phyloP scores from a whole-genome alignment of 2,329 filamentous ascomycete genomes.

The Falciphora oryzae region DNA sequence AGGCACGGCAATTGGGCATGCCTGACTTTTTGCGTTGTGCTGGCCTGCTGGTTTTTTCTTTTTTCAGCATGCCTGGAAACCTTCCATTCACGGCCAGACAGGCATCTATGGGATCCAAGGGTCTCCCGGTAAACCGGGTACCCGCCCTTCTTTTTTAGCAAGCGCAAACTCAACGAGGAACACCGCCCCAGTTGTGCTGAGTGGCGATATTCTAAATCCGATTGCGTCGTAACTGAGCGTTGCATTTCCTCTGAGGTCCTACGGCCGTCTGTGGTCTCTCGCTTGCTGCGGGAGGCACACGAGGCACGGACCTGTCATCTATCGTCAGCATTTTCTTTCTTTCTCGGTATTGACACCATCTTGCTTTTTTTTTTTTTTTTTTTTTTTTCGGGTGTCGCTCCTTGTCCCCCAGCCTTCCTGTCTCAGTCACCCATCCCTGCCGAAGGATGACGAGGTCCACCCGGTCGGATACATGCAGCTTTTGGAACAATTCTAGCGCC shows the following conservation, averaged over 20 bases:
- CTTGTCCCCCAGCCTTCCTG: not conserved
- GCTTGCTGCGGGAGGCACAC: not conserved
- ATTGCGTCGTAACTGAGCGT: not conserved
- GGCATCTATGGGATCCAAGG: too few relatives aligned
- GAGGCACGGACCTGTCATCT: not conserved
- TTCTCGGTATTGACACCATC: not conserved
- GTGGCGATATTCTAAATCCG: not conserved
- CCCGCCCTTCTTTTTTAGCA: not conserved
- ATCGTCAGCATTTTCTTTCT: not conserved
- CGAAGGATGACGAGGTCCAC: not conserved
- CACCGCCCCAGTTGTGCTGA: not conserved
- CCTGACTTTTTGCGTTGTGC: not conserved
- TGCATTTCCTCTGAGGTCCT: not conserved
- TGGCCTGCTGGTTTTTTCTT: not conserved
- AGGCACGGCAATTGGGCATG: not conserved
- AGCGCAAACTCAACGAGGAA: not conserved
- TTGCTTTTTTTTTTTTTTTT: not conserved
- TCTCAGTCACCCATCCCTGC: not conserved
- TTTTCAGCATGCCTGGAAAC: not conserved
- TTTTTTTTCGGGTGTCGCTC: not conserved
- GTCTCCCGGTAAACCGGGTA: not conserved
- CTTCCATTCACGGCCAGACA: too few relatives aligned
- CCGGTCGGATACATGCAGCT: not conserved
- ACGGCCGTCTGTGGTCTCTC: too few relatives aligned
- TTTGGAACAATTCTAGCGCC: constrained; percentile 7